Base-by-base conservation (phyloP, 2,329 filamentous ascomycete species). In the Lithohypha guttulata region DNA sequence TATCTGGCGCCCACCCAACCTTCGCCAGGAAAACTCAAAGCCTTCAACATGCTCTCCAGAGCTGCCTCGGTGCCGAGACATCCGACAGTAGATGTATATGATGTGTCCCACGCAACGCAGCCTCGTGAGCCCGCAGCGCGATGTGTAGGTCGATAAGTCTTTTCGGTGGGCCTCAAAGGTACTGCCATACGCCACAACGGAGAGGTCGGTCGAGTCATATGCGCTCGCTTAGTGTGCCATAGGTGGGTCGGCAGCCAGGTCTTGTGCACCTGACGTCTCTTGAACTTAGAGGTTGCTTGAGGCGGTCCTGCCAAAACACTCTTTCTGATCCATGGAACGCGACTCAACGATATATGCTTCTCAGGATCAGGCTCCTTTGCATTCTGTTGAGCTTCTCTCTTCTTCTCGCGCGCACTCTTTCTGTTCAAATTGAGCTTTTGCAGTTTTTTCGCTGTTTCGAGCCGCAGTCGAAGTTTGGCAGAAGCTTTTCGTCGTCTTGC, bases 241-340 rank as follows among this genome's bases (percentile, higher is more conserved):
- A 93, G 64, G 59, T 98, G 91, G 5, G 91, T 96, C 0, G 91
- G 91, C 11, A 98, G 68, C 85, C 89, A 95, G 2, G 83, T 86
- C 66, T 96, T 96, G 58, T 83, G 71, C 31, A 80, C 65, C 57
- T 96, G 89, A 21, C 91, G 78, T 61, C 85, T 91, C 49, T 80
- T 77, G 56, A 85, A 96, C 53, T 80, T 87, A 15, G 72, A 74
- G 30, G 70, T 71, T 2, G 76, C 77, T 58, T 57, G 66, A 4
- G 66, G 65, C 4, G 77, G 71, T n/a, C 74, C 68, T 39, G 84
- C 82, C 35, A 87, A 69, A 38, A 64, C 67, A 51, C 84, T 77
- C 51, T 78, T 76, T 56, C 79, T 79, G 49, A 83, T 75, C 59
- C 82, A 84, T 2, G 80, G 76, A 27, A 64, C 44, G 25, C 62